A percentile compares a stretch with the other conserved stretches of the same genome.
Evolutionary conservation across 768 basidiomycete genomes (phyloP).

Genomic region (Leccinum olivaceopallidum): DNA sequence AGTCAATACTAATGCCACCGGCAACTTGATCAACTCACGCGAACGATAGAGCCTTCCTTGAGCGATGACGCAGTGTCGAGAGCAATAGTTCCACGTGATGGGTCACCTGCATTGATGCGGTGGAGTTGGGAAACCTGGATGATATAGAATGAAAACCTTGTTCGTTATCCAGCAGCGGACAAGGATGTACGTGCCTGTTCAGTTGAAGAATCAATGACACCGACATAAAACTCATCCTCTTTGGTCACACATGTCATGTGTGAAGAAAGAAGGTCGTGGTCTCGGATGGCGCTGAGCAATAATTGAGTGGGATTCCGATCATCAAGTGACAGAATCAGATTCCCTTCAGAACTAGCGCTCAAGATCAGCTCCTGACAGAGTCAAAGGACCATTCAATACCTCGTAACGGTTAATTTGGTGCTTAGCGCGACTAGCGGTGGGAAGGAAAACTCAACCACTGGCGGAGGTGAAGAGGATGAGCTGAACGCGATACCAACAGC

Average conservation of each 20-base stretch:
- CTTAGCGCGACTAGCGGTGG: conserved; percentile 48
- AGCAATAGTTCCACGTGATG: conserved; percentile 65
- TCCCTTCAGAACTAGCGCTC: conserved; percentile 57
- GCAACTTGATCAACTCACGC: conserved; percentile 37
- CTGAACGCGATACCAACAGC: conserved; percentile 66
- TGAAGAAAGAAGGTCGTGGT: conserved; percentile 31
- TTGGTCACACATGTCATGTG: conserved; percentile 36
- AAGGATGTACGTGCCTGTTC: conserved; percentile 9
- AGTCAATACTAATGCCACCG: background rate
- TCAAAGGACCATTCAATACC: conserved; percentile 36
- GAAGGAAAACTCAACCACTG: conserved; percentile 28
- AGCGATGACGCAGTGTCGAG: conserved; percentile 57
- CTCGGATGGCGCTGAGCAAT: conserved; percentile 54
- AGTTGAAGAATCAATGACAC: conserved; percentile 31
- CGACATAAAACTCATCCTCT: conserved; percentile 63
- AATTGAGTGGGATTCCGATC: conserved; percentile 58
- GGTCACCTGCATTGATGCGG: conserved; percentile 69
- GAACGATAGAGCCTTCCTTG: conserved; percentile 47
- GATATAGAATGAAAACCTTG: background rate
- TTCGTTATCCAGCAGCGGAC: background rate
- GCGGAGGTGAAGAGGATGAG: conserved; percentile 14
- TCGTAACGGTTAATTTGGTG: conserved; percentile 48
- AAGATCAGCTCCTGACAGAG: background rate
- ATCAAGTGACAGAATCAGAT: conserved; percentile 63
- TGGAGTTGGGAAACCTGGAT: conserved; percentile 48